Base-by-base conservation (phyloP, 306 rosid species). In the Betula pendula region DNA sequence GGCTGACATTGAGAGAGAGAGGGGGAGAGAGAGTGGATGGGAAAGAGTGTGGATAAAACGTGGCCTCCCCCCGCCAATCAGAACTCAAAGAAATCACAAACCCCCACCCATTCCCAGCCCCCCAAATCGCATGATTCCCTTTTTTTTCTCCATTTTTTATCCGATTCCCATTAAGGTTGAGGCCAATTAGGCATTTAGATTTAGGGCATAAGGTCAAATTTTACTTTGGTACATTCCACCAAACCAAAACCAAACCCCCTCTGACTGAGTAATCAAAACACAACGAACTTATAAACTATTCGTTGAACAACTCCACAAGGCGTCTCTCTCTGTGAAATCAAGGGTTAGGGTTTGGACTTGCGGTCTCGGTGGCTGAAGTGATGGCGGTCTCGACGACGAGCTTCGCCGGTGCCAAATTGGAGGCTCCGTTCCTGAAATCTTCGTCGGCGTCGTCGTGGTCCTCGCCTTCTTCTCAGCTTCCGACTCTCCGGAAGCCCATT, bases 21-120 rank as follows among this genome's bases (percentile, higher is more conserved):
- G 45, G 19, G 56, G 10, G 43, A 20, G 72, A 10, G 15, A 38
- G 2, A 22, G 38, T 4, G 71, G 24, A 27, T 6, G 3, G 11
- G 49, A 85, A 68, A 27, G 92, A 86, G 90, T 88, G 93, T 88
- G 97, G 98, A 93, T 93, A 91, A 89, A 93, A 86, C 93, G 92
- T 72, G 97, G 42, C 6, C 42, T 56, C 77, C 71, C 71, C 44
- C 82, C 55, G 20, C 98, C 97, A 93, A 93, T 93, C 85, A 86
- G 85, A 85, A 31, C 29, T n/a, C 86, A 70, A 3, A 88, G 90
- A 88, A 86, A 90, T 90, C 96, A 75, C 74, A 81, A 78, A 50
- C 73, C 33, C 59, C 68, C 75, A 56, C 60, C 79, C 45, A 20
- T 20, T 51, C 82, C 67, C 71, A 55, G 47, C 12, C 48, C 25